phyloP scores from a whole-genome alignment of 129 eudicot genomes.

The Mikania micrantha region DNA sequence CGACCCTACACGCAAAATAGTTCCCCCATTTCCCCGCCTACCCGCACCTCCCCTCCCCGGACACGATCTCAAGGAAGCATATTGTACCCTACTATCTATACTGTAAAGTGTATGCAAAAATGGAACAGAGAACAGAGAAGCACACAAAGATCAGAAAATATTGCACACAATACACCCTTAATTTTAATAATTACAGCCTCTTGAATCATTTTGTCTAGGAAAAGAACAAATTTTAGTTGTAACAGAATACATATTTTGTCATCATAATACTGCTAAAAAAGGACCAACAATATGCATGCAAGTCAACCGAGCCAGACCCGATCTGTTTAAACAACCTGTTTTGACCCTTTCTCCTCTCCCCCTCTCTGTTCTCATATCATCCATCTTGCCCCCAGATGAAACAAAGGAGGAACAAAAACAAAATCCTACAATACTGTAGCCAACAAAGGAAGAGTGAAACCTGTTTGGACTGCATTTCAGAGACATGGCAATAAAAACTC shows the following conservation, averaged over 20 bases:
- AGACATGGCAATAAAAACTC: conserved; percentile 74
- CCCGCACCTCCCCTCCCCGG: too few relatives aligned
- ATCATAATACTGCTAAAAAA: neutral
- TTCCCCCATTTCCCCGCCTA: too few relatives aligned
- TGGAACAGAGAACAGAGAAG: too few relatives aligned
- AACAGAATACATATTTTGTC: neutral
- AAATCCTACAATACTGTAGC: conserved; percentile 23
- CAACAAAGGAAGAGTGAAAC: conserved; percentile 29
- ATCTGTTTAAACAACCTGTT: neutral
- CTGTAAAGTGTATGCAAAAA: too few relatives aligned
- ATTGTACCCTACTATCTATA: too few relatives aligned
- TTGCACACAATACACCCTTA: too few relatives aligned
- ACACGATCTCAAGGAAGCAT: too few relatives aligned
- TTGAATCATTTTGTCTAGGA: neutral
- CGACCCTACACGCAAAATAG: too few relatives aligned
- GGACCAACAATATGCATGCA: neutral
- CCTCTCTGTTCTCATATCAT: neutral
- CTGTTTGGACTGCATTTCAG: conserved; percentile 76
- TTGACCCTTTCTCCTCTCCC: neutral
- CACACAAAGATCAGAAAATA: too few relatives aligned
- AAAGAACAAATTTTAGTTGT: neutral
- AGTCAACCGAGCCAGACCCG: neutral
- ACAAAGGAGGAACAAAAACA: neutral
- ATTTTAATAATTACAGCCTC: neutral
- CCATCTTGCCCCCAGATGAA: neutral